Conservation (phyloP, 805 yeast species). For the Martiniozyma abietophila region DNA sequence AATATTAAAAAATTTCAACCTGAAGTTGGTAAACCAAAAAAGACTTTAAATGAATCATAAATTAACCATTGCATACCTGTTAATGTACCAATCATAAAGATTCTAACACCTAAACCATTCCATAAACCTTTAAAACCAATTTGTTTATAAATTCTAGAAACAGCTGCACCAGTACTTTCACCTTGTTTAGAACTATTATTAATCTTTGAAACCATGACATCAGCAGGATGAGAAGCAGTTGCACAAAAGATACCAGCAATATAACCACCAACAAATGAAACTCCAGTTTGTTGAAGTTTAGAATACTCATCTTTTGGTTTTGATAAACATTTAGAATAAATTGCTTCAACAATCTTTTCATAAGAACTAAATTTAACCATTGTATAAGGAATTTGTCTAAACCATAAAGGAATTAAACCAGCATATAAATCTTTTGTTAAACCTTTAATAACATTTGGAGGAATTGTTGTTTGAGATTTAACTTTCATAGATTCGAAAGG, state of each 20-base stretch:
- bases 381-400: slow-evolving; percentile 96
- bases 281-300: slow-evolving; percentile 78
- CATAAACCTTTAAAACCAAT: slow-evolving; percentile 90
- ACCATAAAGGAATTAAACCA: slow-evolving; percentile 90
- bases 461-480: slow-evolving; percentile 85
- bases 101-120: slow-evolving; percentile 93
- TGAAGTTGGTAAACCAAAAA: slow-evolving; percentile 89
- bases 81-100: slow-evolving; percentile 93
- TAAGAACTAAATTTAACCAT: slow-evolving; percentile 95
- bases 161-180: slow-evolving; percentile 61
- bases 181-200: slow-evolving; percentile 59
- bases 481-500: slow-evolving; percentile 96
- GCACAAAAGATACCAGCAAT: slow-evolving; percentile 98
- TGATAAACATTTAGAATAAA: slow-evolving; percentile 60
- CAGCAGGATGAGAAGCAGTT: slow-evolving; percentile 96
- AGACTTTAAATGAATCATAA: slow-evolving; percentile 93
- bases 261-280: slow-evolving; percentile 91
- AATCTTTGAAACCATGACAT: slow-evolving; percentile 92
- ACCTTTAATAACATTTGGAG: slow-evolving; percentile 64
- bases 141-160: slow-evolving; percentile 62
- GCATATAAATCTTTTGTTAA: slow-evolving; percentile 62
- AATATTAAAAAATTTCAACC: no score
- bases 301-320: slow-evolving; percentile 65
- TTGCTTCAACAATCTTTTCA: slow-evolving; percentile 79
- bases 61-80: slow-evolving; percentile 97